Base-by-base conservation (phyloP, 148 eudicot species). In the Camellia japonica region DNA sequence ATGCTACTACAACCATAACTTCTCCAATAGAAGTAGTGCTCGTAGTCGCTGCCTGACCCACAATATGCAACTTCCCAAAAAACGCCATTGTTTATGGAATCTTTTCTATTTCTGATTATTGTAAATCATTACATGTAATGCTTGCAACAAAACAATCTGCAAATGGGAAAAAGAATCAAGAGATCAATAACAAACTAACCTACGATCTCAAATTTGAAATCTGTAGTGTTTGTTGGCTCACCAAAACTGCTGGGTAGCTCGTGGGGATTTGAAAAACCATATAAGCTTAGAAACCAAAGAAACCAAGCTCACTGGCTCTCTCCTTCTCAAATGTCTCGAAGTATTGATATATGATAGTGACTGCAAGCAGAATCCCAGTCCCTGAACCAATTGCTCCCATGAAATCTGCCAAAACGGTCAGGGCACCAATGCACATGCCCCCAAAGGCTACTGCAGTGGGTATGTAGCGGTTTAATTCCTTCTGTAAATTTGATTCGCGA, bases 271-370 rank as follows among this genome's bases (percentile, higher is more conserved):
- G 13, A 72, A 54, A 19, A 23, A 11, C 8, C n/a, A 9, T 41
- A 20, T 19, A 7, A 30, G 63, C 44, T 88, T 82, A 93, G 64
- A 93, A 89, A 42, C 98, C 96, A 14, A 92, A 93, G 87, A 93
- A 92, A 68, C 98, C 98, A 4, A 91, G 93, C 77, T 93, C 95
- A 73, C 88, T 92, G 78, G 96, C 94, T 73, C 89, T 73, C 89
- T 93, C 97, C 89, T 93, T 93, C 91, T 93, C 97, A 23, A 91
- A 93, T 4, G 93, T 93, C 89, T 93, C 97, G 9, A 90, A 93
- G 23, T 23, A 23, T 23, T 23, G 23, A 23, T 23, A 23, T 23
- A 23, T 23, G 23, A 23, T 23, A 23, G 23, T 23, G 23, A 23
- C 23, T 23, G 23, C 23, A 23, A 23, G 23, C 23, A 0, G 0